Conservation (phyloP, 257 asterid genomes). For the Cordia subcordata region DNA sequence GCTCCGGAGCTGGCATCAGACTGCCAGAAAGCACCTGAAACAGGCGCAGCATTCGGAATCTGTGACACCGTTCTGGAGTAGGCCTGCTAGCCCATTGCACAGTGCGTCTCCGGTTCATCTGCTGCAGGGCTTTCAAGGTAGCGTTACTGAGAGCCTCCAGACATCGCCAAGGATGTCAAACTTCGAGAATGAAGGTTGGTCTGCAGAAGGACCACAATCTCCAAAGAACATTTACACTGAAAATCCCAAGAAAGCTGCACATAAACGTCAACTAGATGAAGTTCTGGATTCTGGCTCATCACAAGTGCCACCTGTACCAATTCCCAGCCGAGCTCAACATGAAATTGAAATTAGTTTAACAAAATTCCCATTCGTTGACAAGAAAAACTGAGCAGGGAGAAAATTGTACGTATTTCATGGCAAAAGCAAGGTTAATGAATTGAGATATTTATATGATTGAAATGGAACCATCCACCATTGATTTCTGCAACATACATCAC, state of each 20-base stretch:
- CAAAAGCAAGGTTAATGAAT: neutral
- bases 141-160: constrained; percentile 38
- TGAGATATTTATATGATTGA: too few relatives aligned
- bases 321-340: neutral
- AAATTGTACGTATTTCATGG: neutral
- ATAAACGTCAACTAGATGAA: neutral
- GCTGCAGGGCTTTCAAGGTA: constrained; percentile 34
- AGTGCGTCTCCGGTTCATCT: constrained; percentile 73
- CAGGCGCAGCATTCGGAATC: constrained; percentile 36
- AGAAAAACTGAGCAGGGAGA: neutral
- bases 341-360: constrained; percentile 3
- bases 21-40: constrained; percentile 68
- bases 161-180: constrained; percentile 34
- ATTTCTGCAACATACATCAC: too few relatives aligned
- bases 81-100: constrained; percentile 52
- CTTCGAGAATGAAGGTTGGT: constrained; percentile 32
- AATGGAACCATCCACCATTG: too few relatives aligned
- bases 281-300: neutral
- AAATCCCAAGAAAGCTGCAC: neutral
- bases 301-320: neutral
- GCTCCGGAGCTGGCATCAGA: constrained; percentile 75
- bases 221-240: neutral
- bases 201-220: neutral
- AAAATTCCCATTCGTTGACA: neutral
- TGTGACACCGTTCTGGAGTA: constrained; percentile 51